Evolutionary conservation across 2,329 filamentous ascomycete genomes (phyloP).

Genomic region (Colletotrichum falcatum): DNA sequence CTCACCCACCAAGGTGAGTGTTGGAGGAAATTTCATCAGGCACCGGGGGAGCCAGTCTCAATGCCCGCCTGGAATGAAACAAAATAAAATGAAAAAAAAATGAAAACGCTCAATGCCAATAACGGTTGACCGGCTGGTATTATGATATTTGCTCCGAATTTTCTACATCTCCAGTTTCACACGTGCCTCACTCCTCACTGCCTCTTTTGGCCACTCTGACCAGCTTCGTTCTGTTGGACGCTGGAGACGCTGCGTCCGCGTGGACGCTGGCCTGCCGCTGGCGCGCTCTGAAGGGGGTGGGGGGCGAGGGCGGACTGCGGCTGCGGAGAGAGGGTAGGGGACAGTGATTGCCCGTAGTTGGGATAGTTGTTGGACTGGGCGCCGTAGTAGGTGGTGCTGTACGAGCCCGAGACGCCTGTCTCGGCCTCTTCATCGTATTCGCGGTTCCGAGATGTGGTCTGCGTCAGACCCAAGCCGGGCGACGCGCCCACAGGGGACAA

Average conservation of each 20-base stretch:
- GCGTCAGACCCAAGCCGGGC: conserved; percentile 45
- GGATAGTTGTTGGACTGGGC: conserved; percentile 42
- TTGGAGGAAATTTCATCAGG: conserved; percentile 35
- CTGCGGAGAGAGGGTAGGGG: conserved; percentile 25
- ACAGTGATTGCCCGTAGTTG: conserved; percentile 31
- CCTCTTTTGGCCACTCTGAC: conserved; percentile 25
- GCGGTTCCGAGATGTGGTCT: conserved; percentile 49
- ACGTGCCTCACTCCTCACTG: not conserved
- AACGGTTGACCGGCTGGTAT: conserved; percentile 34
- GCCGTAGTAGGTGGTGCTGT: conserved; percentile 45
- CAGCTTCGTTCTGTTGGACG: conserved; percentile 16
- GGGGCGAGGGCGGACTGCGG: conserved; percentile 3
- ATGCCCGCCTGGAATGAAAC: conserved; percentile 26
- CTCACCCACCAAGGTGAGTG: conserved; percentile 9
- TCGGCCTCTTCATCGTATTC: conserved; percentile 60
- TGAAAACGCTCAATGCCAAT: conserved; percentile 3
- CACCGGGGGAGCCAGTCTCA: conserved; percentile 35
- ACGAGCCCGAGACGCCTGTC: conserved; percentile 47
- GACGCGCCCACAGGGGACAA: conserved; percentile 47
- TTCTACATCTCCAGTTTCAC: not conserved
- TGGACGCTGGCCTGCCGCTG: conserved; percentile 30
- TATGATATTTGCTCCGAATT: conserved; percentile 4
- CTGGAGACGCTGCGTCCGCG: conserved; percentile 36
- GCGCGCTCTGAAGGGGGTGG: conserved; percentile 37
- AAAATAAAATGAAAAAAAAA: conserved; percentile 3